These are phyloP conservation scores for Ganoderma boninense DNA, from an alignment of 1,284 basidiomycete species.

Conservation along the genomic window DNA sequence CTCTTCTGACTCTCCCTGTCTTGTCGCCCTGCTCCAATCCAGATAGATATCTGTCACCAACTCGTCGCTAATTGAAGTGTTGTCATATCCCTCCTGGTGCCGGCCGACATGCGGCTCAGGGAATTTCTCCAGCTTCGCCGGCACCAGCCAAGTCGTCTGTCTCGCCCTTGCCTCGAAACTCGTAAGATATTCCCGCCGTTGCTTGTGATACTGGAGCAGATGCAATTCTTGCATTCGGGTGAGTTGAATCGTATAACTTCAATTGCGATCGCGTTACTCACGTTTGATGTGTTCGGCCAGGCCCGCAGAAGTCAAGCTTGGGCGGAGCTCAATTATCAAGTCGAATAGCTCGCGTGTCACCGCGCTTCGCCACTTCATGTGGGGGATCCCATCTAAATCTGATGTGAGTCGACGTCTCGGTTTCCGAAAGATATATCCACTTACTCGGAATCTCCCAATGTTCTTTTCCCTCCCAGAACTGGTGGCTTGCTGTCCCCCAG, in stretches of 20 bases:
- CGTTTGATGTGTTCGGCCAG: not conserved
- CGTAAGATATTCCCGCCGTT: not conserved
- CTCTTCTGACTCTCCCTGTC: not conserved
- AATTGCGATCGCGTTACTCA: not conserved
- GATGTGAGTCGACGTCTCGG: not conserved
- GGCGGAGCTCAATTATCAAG: not conserved
- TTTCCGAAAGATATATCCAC: not conserved
- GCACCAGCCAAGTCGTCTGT: not conserved
- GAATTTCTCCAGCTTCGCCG: not conserved
- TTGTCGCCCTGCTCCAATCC: not conserved
- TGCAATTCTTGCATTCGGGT: not conserved
- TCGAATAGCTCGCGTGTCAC: not conserved
- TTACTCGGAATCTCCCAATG: conserved; percentile 1
- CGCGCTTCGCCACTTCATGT: not conserved
- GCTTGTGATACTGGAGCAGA: not conserved
- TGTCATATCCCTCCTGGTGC: not conserved
- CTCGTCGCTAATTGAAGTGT: not conserved
- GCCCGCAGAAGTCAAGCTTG: not conserved
- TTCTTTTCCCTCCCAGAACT: not conserved
- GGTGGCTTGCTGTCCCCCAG: not conserved
- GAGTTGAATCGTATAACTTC: not conserved
- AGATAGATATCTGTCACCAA: not conserved
- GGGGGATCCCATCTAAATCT: not conserved
- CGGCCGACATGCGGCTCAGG: not conserved
- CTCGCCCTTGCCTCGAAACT: not conserved